Conservation (phyloP, 257 asterid species). For the Solanum rostratum region DNA sequence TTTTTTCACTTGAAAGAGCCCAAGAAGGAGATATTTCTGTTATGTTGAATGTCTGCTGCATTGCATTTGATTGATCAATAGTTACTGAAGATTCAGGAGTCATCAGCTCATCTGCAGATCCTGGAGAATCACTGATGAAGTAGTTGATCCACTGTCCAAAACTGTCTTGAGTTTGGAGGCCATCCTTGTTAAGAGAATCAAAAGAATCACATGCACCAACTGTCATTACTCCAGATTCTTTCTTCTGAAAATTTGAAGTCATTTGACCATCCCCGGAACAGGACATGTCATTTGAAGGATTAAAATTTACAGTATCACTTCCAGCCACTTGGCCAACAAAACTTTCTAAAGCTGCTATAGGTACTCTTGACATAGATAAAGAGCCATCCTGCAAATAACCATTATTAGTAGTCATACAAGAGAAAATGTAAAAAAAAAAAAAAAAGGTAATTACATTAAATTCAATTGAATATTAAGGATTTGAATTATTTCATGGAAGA, state of each 20-base stretch:
- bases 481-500: background rate
- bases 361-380: slow-evolving; percentile 18
- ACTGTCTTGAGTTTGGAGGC: slow-evolving; percentile 54
- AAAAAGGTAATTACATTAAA: background rate
- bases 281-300: slow-evolving; percentile 18
- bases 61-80: slow-evolving; percentile 12
- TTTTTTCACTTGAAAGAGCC: slow-evolving; percentile 73
- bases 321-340: slow-evolving; percentile 27
- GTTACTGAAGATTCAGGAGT: slow-evolving; percentile 24
- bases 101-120: slow-evolving; percentile 26
- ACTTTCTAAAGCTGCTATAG: slow-evolving; percentile 26
- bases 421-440: background rate
- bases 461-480: background rate
- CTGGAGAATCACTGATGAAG: slow-evolving; percentile 48
- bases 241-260: slow-evolving; percentile 21
- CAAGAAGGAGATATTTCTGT: slow-evolving; percentile 73
- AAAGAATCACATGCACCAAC: slow-evolving; percentile 19
- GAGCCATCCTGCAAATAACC: slow-evolving; percentile 35
- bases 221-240: slow-evolving; percentile 23
- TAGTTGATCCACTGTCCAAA: slow-evolving; percentile 57
- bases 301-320: slow-evolving; percentile 14
- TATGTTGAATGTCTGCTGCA: slow-evolving; percentile 47
- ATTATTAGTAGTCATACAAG: slow-evolving; percentile 1
- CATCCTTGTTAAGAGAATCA: slow-evolving; percentile 22
- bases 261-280: slow-evolving; percentile 24